Percentiles rank a stretch among this genome's conserved stretches.
phyloP scores from a whole-genome alignment of 305 asterid species.

The Fraxinus nigra region DNA sequence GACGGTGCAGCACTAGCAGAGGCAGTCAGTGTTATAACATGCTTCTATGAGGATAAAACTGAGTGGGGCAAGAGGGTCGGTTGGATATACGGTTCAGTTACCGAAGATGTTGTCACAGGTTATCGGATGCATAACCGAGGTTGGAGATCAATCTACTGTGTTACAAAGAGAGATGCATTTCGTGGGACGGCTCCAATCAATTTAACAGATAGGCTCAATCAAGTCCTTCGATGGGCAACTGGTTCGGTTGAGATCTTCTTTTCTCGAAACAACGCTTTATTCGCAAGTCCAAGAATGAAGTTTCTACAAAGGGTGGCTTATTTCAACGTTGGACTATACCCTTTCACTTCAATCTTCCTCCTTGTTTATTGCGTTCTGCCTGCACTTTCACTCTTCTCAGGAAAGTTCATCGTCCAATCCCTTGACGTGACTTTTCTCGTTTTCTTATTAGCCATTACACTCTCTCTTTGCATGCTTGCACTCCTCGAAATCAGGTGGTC shows the following conservation, averaged over 20 bases:
- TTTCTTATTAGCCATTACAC: constrained; percentile 59
- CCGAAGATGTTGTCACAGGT: constrained; percentile 90
- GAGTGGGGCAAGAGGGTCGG: constrained; percentile 94
- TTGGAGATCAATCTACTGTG: constrained; percentile 84
- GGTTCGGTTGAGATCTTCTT: constrained; percentile 93
- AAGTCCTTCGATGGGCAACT: constrained; percentile 94
- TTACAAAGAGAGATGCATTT: constrained; percentile 78
- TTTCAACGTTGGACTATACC: constrained; percentile 86
- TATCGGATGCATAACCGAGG: constrained; percentile 91
- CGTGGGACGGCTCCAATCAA: constrained; percentile 92
- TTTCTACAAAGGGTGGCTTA: constrained; percentile 80
- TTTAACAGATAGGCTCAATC: constrained; percentile 74
- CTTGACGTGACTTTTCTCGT: constrained; percentile 59
- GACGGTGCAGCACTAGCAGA: constrained; percentile 81
- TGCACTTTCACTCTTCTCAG: constrained; percentile 83
- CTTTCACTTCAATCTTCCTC: constrained; percentile 79
- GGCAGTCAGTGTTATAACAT: constrained; percentile 74
- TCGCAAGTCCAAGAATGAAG: constrained; percentile 78
- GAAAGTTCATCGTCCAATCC: constrained; percentile 77
- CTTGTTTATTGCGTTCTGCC: constrained; percentile 76
- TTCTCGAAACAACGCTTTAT: constrained; percentile 78
- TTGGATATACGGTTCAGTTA: constrained; percentile 90
- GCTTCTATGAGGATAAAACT: constrained; percentile 87
- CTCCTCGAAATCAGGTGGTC: constrained; percentile 80
- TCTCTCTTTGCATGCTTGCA: constrained; percentile 68